These are phyloP conservation scores for Cystobasidium sp. DNA, from an alignment of 1,284 basidiomycete genomes.

Conservation along the genomic window DNA sequence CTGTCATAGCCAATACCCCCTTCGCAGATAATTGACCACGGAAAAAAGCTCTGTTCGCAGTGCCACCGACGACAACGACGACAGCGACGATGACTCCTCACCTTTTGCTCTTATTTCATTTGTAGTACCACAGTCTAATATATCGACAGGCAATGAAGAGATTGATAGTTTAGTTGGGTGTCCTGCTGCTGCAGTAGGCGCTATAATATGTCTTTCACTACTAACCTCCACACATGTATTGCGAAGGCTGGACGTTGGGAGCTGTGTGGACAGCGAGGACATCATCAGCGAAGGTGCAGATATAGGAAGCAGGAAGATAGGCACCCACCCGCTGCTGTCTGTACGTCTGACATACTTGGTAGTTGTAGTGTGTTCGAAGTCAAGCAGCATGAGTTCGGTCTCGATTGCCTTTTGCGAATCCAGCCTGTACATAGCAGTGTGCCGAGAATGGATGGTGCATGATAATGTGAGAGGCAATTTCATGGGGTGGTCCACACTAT, in stretches of 20 bases:
- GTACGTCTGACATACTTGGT: background rate
- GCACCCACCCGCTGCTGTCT: background rate
- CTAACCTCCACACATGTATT: constrained; percentile 30
- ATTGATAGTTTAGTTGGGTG: background rate
- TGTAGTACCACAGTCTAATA: constrained; percentile 38
- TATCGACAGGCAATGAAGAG: background rate
- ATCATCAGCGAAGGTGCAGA: background rate
- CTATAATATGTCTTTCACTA: background rate
- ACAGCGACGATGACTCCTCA: background rate
- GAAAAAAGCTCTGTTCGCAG: constrained; percentile 7
- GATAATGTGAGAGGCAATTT: too few relatives aligned
- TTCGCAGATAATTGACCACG: background rate
- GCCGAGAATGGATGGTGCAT: too few relatives aligned
- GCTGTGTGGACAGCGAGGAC: background rate
- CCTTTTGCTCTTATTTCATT: constrained; percentile 41
- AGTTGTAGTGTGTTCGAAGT: background rate
- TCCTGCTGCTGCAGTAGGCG: background rate
- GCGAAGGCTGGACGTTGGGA: constrained; percentile 11
- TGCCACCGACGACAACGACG: background rate
- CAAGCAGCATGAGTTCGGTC: background rate
- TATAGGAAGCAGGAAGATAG: background rate
- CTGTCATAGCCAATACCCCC: too few relatives aligned
- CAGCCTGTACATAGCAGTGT: background rate
- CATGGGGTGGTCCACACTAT: too few relatives aligned
- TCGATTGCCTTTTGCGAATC: constrained; percentile 20